Base-by-base conservation (phyloP, 2,329 filamentous ascomycete species). In the Cytospora piceicola region DNA sequence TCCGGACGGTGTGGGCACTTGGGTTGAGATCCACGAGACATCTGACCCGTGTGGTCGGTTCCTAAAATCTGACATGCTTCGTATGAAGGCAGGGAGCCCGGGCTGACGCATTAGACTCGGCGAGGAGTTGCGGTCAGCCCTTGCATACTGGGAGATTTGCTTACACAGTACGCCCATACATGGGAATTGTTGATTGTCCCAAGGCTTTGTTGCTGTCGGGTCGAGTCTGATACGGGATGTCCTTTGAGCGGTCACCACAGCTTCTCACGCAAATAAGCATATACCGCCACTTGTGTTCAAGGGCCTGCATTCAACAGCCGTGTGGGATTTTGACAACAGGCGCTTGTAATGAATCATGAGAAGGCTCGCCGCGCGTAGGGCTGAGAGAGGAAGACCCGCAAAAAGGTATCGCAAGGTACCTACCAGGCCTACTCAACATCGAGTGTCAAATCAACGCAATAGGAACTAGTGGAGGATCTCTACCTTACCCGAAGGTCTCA, bases 331-430 rank as follows among this genome's bases (percentile, higher is more conserved):
- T 51, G 20, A 39, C 51, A 27, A 22, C 12, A 53, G 12, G 34
- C 34, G 34, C 34, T 36, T 30, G 54, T 49, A n/a, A 29, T 62
- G 60, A 51, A 34, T 56, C 60, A 49, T 49, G n/a, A 53, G 15
- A 27, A 29, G 39, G 42, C 52, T 34, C 55, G 24, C 36, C 11
- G 51, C 54, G 53, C 46, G 49, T 66, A 65, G 59, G 66, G 66
- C 66, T 67, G 66, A 66, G 59, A 52, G 60, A 32, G 34, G 55
- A 63, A 63, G 63, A 61, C 58, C 54, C 55, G 46, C 55, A 53
- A 30, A 27, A 17, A n/a, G 7, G 55, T 54, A 60, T 32, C 62
- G 52, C 20, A 52, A 32, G 56, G 27, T 29, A 29, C 27, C 36
- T 34, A n/a, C n/a, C n/a, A n/a, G n/a, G n/a, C n/a, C n/a, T n/a